Evolutionary conservation across 495 filamentous ascomycete species (phyloP), one percentile per base, ranked within the genome.

Genomic region (Viridothelium virens): DNA sequence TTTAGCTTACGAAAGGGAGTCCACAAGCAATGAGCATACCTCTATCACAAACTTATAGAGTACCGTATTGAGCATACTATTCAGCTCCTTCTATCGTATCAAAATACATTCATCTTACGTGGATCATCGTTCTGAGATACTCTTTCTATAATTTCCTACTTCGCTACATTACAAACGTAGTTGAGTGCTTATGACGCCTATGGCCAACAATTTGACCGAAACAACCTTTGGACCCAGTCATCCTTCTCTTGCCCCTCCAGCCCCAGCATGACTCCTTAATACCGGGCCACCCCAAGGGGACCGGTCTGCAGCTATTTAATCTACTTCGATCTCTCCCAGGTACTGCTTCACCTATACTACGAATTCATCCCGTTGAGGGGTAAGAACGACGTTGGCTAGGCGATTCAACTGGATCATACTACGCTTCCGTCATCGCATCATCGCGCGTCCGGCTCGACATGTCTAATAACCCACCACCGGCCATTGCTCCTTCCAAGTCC

Each of bases 401-500:
- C 14, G 53, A 0, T n/a, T 10, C 36, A 5, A 18, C 36, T 14
- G 6, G 18, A 36, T 10, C 31, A 6, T n/a, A 7, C 33, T 59
- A 47, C 25, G 33, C 63, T 65, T 64, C 65, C 47, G 56, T 65
- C 61, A 67, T 47, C 65, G 62, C 65, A 38, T 62, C 62, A 62
- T 38, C n/a, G 14, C 41, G 16, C 44, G 12, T n/a, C 14, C 33
- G 63, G 18, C 67, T 48, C 63, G 66, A 31, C 47, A 69, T 61
- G 63, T 69, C 65, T 33, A 69, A 65, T 53, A 67, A 63, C 56
- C 67, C 70, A 36, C 67, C 63, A 56, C 61, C 72, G 10, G 38
- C 72, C 48, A 68, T 70, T 33, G 62, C 70, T 18, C 50, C 70
- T 36, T 73, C 73, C n/a, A 74, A 70, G 61, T 69, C 63, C 53